A percentile compares a stretch with the other conserved stretches of the same genome.
Conservation (phyloP, 73 alveolate species). For the Breviolum minutum region DNA sequence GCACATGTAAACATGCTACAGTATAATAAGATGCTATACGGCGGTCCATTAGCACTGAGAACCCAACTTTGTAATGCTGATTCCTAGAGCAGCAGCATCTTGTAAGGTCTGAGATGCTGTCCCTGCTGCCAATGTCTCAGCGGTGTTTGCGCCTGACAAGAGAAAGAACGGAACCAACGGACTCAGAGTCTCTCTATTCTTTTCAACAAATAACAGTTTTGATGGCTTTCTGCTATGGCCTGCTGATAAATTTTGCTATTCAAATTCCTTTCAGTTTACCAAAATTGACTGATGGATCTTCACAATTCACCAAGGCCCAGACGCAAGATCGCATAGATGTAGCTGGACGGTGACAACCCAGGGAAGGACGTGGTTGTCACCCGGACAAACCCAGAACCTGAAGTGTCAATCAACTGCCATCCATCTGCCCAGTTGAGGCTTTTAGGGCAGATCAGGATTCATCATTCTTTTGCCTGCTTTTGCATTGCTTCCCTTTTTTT, state of each 20-base stretch:
- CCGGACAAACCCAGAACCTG: not conserved
- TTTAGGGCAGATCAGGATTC: too few species aligned
- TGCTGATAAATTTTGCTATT: too few species aligned
- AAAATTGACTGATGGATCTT: not conserved
- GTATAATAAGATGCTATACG: too few species aligned
- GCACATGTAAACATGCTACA: too few species aligned
- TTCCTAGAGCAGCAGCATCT: not conserved
- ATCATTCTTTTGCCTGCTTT: too few species aligned
- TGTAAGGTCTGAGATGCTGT: not conserved
- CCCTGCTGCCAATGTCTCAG: not conserved
- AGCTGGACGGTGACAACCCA: not conserved
- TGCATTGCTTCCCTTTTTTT: too few species aligned
- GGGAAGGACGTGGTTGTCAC: not conserved
- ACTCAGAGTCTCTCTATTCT: not conserved
- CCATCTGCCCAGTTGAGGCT: too few species aligned
- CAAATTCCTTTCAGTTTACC: not conserved
- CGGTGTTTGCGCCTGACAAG: not conserved
- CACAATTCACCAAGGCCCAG: not conserved
- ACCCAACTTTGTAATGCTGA: not conserved
- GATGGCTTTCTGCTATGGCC: too few species aligned
- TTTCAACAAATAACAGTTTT: not conserved
- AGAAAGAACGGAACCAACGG: too few species aligned
- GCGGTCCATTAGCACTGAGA: not conserved
- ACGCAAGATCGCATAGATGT: constrained; percentile 19
- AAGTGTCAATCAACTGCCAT: not conserved